These are phyloP conservation scores for Neonectria sp. DNA, from an alignment of 2,329 filamentous ascomycete species.

Conservation along the genomic window DNA sequence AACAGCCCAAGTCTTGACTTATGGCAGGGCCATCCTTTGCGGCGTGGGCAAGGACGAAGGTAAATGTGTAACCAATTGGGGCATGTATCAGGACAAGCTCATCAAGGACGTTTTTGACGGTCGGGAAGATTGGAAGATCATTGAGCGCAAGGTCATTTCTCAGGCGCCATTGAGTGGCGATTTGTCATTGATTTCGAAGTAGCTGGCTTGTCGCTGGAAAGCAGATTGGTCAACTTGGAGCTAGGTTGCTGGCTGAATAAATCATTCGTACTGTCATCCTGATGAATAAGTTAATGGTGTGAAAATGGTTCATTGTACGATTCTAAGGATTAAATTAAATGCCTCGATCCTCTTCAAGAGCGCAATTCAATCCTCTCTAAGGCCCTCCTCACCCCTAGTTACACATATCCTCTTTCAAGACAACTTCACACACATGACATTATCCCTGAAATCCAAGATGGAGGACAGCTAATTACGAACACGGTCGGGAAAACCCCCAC, in stretches of 20 bases:
- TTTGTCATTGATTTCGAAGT: not conserved
- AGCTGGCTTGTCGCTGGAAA: not conserved
- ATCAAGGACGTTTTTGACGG: constrained; percentile 6
- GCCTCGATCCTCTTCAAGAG: not conserved
- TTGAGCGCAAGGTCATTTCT: constrained; percentile 8
- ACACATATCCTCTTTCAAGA: not conserved
- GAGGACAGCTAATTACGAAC: not conserved
- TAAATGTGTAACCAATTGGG: constrained; percentile 1
- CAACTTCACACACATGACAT: not conserved
- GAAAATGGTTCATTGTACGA: not conserved
- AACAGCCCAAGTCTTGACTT: constrained; percentile 6
- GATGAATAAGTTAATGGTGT: not conserved
- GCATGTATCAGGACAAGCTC: constrained; percentile 4
- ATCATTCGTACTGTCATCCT: not conserved
- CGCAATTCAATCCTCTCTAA: not conserved
- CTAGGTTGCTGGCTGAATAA: not conserved
- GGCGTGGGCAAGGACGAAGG: constrained; percentile 4
- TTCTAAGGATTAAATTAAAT: not conserved
- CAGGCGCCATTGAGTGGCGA: constrained; percentile 4
- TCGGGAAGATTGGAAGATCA: constrained; percentile 11
- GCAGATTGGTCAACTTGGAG: constrained; percentile 12
- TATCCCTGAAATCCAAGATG: not conserved
- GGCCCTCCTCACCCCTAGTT: not conserved
- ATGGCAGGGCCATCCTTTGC: not conserved
- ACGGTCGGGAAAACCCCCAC: not conserved